phyloP scores from a whole-genome alignment of 257 asterid genomes.

The Przewalskia tangutica region DNA sequence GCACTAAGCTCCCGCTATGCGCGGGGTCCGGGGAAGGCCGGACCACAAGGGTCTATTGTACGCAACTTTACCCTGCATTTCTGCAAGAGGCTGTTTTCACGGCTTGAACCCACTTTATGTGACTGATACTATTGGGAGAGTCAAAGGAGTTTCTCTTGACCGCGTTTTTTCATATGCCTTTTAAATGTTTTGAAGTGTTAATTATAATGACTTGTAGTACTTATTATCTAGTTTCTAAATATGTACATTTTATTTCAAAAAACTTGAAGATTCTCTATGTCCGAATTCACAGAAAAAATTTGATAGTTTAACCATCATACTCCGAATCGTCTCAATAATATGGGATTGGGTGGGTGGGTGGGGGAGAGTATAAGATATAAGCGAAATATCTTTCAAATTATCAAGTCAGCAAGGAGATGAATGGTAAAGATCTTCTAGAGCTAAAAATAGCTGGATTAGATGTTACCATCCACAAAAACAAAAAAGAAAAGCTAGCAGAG shows the following conservation, averaged over 20 bases:
- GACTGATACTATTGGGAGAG: not conserved
- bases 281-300: not conserved
- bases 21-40: too few relatives aligned
- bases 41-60: too few relatives aligned
- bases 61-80: too few relatives aligned
- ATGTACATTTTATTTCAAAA: not conserved
- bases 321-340: not conserved
- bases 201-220: not conserved
- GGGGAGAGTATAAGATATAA: not conserved
- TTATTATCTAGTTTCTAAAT: not conserved
- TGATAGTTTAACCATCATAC: not conserved
- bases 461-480: too few relatives aligned
- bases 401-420: not conserved
- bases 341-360: not conserved
- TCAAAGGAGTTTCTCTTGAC: not conserved
- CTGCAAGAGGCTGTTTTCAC: too few relatives aligned
- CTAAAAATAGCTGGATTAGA: not conserved
- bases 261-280: not conserved
- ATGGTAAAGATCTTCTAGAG: not conserved
- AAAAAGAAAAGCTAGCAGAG: not conserved
- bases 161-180: not conserved
- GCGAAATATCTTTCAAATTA: not conserved
- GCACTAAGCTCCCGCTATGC: too few relatives aligned
- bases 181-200: not conserved
- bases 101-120: not conserved